These are phyloP conservation scores for Ormosia emarginata DNA, from an alignment of 306 rosid species.

Conservation along the genomic window DNA sequence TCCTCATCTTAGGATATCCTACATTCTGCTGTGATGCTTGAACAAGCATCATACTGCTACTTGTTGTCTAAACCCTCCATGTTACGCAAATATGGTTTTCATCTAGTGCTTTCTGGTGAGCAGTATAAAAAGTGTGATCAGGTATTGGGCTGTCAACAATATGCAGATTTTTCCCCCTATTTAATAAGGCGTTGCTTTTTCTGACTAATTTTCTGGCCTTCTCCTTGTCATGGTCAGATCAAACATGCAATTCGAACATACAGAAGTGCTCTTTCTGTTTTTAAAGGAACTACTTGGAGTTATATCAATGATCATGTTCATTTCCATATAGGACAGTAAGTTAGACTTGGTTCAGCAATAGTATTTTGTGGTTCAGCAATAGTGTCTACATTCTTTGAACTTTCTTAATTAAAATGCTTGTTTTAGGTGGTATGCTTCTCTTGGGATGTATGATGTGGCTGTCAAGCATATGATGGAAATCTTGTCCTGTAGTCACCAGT, in stretches of 20 bases:
- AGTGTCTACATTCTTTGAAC: conserved; percentile 6
- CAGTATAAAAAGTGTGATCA: conserved; percentile 91
- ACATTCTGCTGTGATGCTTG: conserved; percentile 96
- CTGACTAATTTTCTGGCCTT: conserved; percentile 20
- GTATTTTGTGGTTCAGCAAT: background rate
- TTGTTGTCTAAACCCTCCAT: conserved; percentile 84
- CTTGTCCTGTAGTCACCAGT: conserved; percentile 89
- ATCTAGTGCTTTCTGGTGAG: conserved; percentile 99
- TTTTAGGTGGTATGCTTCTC: conserved; percentile 91
- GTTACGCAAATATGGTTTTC: conserved; percentile 95
- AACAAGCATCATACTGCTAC: conserved; percentile 98
- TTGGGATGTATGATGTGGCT: conserved; percentile 83
- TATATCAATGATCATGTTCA: conserved; percentile 88
- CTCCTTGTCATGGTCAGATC: conserved; percentile 46
- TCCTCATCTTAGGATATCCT: conserved; percentile 65
- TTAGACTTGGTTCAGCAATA: conserved; percentile 27
- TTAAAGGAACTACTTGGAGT: conserved; percentile 81
- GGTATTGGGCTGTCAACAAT: conserved; percentile 46
- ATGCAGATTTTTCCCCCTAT: background rate
- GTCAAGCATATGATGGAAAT: conserved; percentile 80
- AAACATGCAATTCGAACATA: conserved; percentile 95
- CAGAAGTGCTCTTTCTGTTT: conserved; percentile 76
- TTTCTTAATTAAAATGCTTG: conserved; percentile 31
- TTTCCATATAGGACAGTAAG: conserved; percentile 97
- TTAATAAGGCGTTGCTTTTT: conserved; percentile 11